phyloP scores from a whole-genome alignment of 306 rosid genomes.

The Sechiopsis laciniata region DNA sequence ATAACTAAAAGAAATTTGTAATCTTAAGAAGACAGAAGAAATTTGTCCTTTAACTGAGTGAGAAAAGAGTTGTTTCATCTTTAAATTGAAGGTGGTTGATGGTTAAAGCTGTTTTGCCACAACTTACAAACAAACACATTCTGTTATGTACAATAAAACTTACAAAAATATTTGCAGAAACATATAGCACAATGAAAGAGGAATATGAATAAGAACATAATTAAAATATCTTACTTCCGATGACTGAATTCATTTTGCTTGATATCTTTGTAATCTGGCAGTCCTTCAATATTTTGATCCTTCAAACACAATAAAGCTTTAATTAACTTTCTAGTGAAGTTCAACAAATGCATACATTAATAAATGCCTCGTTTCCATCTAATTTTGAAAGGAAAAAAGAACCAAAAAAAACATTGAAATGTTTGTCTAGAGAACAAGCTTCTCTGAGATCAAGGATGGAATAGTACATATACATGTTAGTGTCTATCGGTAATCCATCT shows the following conservation, averaged over 20 bases:
- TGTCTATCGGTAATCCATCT: too few relatives aligned
- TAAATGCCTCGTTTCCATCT: conserved; percentile 1
- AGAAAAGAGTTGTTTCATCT: conserved; percentile 12
- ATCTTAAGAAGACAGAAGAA: conserved; percentile 6
- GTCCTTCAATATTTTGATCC: conserved; percentile 48
- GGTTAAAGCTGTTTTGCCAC: neutral
- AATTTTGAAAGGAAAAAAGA: neutral
- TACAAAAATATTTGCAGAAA: neutral
- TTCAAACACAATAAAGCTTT: conserved; percentile 29
- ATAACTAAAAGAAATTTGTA: neutral
- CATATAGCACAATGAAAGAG: neutral
- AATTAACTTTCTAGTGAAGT: conserved; percentile 6
- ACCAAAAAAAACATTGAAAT: neutral
- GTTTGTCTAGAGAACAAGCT: neutral
- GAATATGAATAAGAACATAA: neutral
- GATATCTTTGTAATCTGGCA: conserved; percentile 54
- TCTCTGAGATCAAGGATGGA: neutral
- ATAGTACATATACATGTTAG: neutral
- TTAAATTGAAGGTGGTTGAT: neutral
- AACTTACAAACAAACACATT: neutral
- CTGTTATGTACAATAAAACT: neutral
- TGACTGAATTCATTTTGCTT: conserved; percentile 59
- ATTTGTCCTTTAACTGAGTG: neutral
- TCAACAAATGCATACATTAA: neutral
- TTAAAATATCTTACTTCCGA: conserved; percentile 46